Percentiles rank a stretch among this genome's conserved stretches.
phyloP scores from a whole-genome alignment of 345 rosid species.

The Eucalyptus melliodora region DNA sequence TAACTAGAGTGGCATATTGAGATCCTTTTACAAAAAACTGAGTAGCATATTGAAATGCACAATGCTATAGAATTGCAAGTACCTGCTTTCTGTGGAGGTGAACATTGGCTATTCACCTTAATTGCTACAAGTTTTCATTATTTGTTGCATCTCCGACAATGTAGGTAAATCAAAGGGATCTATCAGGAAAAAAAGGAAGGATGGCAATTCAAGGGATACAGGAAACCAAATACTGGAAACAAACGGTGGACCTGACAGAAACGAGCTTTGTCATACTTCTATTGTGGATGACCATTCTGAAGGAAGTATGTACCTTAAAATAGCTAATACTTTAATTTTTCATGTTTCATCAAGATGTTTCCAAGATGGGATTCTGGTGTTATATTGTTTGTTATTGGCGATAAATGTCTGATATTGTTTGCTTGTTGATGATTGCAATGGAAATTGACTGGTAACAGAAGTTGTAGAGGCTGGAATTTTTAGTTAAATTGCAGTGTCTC shows the following conservation, averaged over 20 bases:
- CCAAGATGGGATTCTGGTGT: not conserved
- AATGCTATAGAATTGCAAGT: not conserved
- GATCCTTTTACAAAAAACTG: not conserved
- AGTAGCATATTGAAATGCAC: not conserved
- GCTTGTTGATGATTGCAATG: not conserved
- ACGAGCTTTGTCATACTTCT: not conserved
- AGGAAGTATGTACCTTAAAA: not conserved
- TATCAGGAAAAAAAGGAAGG: not conserved
- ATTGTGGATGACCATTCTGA: not conserved
- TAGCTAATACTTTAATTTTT: not conserved
- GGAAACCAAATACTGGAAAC: not conserved
- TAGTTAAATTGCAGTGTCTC: not conserved
- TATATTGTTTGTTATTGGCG: not conserved
- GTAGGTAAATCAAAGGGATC: not conserved
- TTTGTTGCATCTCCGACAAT: not conserved
- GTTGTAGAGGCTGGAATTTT: not conserved
- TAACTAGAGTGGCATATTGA: not conserved
- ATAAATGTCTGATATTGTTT: not conserved
- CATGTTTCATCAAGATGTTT: not conserved
- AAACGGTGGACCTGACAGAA: not conserved
- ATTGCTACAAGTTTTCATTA: not conserved
- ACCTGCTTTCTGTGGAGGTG: not conserved
- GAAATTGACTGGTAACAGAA: not conserved
- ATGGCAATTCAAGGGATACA: not conserved
- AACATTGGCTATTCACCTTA: not conserved